Evolutionary conservation across 352 stramenopile genomes (phyloP), one percentile per base, ranked within the genome.

Genomic region (Elongisporangium prolatum): DNA sequence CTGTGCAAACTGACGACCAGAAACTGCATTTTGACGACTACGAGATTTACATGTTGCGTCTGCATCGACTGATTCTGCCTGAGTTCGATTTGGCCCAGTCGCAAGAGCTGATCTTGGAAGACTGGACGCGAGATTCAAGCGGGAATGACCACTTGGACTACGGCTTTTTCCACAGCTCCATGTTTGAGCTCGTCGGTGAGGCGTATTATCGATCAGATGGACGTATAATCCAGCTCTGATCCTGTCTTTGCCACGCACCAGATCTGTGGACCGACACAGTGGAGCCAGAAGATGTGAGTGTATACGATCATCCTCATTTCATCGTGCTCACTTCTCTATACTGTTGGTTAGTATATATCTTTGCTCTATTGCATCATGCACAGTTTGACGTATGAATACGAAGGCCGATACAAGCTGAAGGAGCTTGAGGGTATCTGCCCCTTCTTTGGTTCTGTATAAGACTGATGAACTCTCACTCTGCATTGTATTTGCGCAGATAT

Each of bases 141-240:
- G 72, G 75, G 4, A 61, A 76, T 7, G 66, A 86, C 24, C 54
- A 71, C 24, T 65, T 93, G 49, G 69, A 88, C 51, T 93, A 88
- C 56, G 57, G 72, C 4, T 89, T 76, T 38, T 91, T 93, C 54
- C 84, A 93, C 56, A 70, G 89, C 37, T 91, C 84, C 14, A 89
- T 93, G 75, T 91, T 91, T 61, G 84, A 93, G 47, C 68, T 93
- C 17, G 83, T 90, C 24, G 80, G 77, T 89, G 49, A 38, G 24
- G 81, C 68, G 10, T 34, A 13, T 49, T 18, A 24, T 7, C 2
- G 14, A 9, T 54, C 47, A 14, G 11, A 44, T 53, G 1, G 6
- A 20, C 14, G 0, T 10, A 18, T 52, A 17, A 20, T 34, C 14
- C 13, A 14, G 38, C 8, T 16, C 0, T 37, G 40, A 20, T 59